Percentiles rank a stretch among this genome's conserved stretches.
These are phyloP conservation scores for Coemansia sp. DNA, from an alignment of 192 early-diverging fungal species.

Conservation along the genomic window DNA sequence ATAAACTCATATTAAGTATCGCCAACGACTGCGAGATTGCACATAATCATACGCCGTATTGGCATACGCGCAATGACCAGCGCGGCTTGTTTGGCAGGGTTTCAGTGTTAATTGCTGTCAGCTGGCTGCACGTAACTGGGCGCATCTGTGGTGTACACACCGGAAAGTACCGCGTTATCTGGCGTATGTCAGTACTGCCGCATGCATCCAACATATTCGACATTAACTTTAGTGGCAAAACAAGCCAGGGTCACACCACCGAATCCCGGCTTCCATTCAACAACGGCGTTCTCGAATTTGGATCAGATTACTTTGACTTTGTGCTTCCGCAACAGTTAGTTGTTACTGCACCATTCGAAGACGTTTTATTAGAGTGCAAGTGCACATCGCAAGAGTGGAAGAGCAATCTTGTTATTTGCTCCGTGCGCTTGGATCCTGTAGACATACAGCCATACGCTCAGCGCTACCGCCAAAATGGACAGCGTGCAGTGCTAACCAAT, in stretches of 20 bases:
- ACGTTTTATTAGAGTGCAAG: slow-evolving; percentile 35
- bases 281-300: slow-evolving; percentile 36
- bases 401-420: slow-evolving; percentile 33
- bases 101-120: slow-evolving; percentile 28
- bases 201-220: slow-evolving; percentile 34
- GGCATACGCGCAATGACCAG: slow-evolving; percentile 22
- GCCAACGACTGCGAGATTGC: slow-evolving; percentile 33
- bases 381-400: slow-evolving; percentile 36
- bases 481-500: background rate
- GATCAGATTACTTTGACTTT: slow-evolving; percentile 55
- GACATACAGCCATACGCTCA: background rate
- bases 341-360: slow-evolving; percentile 34
- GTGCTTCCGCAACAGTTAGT: slow-evolving; percentile 27
- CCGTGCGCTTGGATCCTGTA: slow-evolving; percentile 38
- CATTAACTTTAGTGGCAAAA: slow-evolving; percentile 28
- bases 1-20: slow-evolving; percentile 22
- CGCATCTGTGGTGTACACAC: slow-evolving; percentile 32
- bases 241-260: background rate
- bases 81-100: slow-evolving; percentile 42
- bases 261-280: slow-evolving; percentile 31
- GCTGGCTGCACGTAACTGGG: slow-evolving; percentile 44
- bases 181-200: slow-evolving; percentile 41
- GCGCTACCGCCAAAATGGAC: slow-evolving; percentile 7
- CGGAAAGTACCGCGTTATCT: slow-evolving; percentile 38
- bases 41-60: slow-evolving; percentile 35